Evolutionary conservation across 2,329 filamentous ascomycete species (phyloP).

Genomic region (Fusarium sp.): DNA sequence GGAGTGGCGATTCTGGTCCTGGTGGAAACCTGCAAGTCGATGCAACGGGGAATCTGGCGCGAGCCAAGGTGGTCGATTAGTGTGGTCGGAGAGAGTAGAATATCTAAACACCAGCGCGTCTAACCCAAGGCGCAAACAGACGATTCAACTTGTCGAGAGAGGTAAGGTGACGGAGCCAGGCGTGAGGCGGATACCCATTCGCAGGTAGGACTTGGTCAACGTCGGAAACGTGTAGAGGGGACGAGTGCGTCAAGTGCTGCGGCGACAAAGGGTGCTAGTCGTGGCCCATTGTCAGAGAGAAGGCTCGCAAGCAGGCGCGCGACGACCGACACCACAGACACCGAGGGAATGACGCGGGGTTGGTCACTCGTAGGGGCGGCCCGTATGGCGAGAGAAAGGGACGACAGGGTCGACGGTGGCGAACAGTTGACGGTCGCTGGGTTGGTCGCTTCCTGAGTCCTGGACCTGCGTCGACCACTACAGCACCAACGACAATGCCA

Average conservation of each 20-base stretch:
- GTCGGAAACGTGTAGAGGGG: constrained; percentile 18
- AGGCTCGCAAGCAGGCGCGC: constrained; percentile 43
- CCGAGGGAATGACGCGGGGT: constrained; percentile 40
- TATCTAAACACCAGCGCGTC: constrained; percentile 53
- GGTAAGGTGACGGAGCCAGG: constrained; percentile 27
- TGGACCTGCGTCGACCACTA: constrained; percentile 26
- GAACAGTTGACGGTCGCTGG: constrained; percentile 29
- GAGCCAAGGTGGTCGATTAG: constrained; percentile 41
- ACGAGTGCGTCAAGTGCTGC: constrained; percentile 34
- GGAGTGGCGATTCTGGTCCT: constrained; percentile 35
- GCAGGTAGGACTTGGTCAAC: constrained; percentile 28
- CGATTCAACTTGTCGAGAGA: constrained; percentile 39
- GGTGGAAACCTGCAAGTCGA: constrained; percentile 36
- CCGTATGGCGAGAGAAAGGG: not conserved
- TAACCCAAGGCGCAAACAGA: constrained; percentile 49
- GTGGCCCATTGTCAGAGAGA: constrained; percentile 48
- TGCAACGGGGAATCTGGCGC: constrained; percentile 29
- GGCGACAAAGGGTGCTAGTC: constrained; percentile 44
- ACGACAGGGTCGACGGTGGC: constrained; percentile 32
- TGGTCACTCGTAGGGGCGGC: constrained; percentile 15
- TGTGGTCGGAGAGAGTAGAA: constrained; percentile 34
- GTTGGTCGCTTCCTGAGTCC: constrained; percentile 22
- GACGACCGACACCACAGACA: constrained; percentile 37
- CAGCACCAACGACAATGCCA: constrained; percentile 16
- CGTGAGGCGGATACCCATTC: constrained; percentile 41